These are phyloP conservation scores for Mycena polygramma DNA, from an alignment of 768 basidiomycete genomes.

Conservation along the genomic window DNA sequence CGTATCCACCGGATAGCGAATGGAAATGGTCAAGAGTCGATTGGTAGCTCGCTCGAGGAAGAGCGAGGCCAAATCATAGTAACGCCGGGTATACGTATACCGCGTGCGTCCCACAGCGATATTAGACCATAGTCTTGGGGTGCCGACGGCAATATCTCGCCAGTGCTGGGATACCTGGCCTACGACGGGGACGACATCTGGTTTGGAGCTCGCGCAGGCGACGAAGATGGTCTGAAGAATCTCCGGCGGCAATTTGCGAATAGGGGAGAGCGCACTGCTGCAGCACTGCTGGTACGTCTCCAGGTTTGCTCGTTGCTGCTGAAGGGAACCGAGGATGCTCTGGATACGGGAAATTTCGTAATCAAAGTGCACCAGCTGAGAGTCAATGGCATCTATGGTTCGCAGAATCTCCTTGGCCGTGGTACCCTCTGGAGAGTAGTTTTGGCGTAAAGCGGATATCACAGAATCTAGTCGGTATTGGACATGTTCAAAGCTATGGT, in stretches of 20 bases:
- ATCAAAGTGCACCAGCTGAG: constrained; percentile 19
- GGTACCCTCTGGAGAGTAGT: constrained; percentile 22
- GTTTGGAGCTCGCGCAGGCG: not conserved
- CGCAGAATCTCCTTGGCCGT: not conserved
- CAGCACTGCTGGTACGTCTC: constrained; percentile 22
- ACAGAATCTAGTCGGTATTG: constrained; percentile 7
- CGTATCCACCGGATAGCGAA: constrained; percentile 9
- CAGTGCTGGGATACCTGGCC: constrained; percentile 33
- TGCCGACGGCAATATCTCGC: constrained; percentile 19
- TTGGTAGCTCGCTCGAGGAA: constrained; percentile 31
- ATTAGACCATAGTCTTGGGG: constrained; percentile 31
- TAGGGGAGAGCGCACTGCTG: constrained; percentile 22
- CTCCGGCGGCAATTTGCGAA: constrained; percentile 34
- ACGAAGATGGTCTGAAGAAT: constrained; percentile 31
- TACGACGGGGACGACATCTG: constrained; percentile 20
- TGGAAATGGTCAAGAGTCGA: constrained; percentile 11
- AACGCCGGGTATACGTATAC: constrained; percentile 5
- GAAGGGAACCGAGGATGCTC: constrained; percentile 20
- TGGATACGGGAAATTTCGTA: constrained; percentile 29
- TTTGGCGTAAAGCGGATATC: constrained; percentile 13
- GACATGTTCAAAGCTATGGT: constrained; percentile 22
- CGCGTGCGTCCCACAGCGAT: constrained; percentile 34
- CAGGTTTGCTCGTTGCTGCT: not conserved
- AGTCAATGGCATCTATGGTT: constrained; percentile 12
- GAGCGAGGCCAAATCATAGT: constrained; percentile 26